phyloP scores from a whole-genome alignment of 768 basidiomycete species.

The Lactarius evosmus region DNA sequence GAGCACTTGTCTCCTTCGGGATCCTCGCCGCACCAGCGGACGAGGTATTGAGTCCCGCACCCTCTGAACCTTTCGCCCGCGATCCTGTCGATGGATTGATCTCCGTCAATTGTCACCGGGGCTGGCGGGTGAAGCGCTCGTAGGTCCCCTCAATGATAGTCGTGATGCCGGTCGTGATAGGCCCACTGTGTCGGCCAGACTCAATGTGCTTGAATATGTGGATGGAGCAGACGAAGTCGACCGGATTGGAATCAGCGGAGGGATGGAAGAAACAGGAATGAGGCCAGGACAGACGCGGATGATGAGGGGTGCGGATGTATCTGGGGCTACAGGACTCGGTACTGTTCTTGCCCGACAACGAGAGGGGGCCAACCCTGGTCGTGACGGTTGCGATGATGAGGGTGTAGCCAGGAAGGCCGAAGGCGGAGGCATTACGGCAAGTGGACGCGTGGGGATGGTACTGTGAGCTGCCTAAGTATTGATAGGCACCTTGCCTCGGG shows the following conservation, averaged over 20 bases:
- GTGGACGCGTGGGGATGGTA: conserved; percentile 55
- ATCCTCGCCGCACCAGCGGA: too few relatives aligned
- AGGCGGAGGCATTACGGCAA: conserved; percentile 56
- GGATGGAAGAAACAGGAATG: conserved; percentile 3
- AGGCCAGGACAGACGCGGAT: conserved; percentile 19
- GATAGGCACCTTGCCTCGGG: conserved; percentile 50
- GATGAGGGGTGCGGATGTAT: conserved; percentile 21
- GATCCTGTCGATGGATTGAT: too few relatives aligned
- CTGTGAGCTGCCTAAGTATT: conserved; percentile 51
- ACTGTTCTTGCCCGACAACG: conserved; percentile 37
- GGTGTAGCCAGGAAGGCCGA: conserved; percentile 41
- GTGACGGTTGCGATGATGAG: conserved; percentile 36
- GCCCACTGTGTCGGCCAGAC: conserved; percentile 23
- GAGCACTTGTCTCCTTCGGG: too few relatives aligned
- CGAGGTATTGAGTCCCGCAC: too few relatives aligned
- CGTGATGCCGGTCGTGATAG: conserved; percentile 29
- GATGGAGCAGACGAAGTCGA: conserved; percentile 26
- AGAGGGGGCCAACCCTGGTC: conserved; percentile 45
- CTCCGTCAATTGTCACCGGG: too few relatives aligned
- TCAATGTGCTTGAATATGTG: conserved; percentile 22
- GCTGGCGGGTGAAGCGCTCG: too few relatives aligned
- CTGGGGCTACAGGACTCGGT: conserved; percentile 27
- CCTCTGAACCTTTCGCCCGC: too few relatives aligned
- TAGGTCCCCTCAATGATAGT: conserved; percentile 16
- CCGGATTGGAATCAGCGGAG: conserved; percentile 9